A percentile compares a stretch with the other conserved stretches of the same genome.
Evolutionary conservation across 176 grass and related monocot species (phyloP).

Genomic region (Cenchrus americanus): DNA sequence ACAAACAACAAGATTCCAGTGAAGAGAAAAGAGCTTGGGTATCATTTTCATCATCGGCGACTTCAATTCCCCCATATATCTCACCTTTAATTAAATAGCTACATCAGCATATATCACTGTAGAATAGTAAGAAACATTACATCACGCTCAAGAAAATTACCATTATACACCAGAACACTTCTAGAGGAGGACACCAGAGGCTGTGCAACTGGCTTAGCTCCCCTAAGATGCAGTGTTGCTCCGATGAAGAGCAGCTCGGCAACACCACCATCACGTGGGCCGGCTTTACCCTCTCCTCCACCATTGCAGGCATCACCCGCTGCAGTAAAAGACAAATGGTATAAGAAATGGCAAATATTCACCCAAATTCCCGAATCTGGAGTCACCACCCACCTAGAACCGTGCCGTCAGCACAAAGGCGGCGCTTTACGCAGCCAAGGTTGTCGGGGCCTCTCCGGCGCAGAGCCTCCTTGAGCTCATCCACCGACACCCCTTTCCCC

Average conservation of each 20-base stretch:
- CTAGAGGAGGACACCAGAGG: slow-evolving; percentile 55
- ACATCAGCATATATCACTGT: neutral
- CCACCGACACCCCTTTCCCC: slow-evolving; percentile 48
- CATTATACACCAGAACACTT: slow-evolving; percentile 89
- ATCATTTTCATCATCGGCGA: slow-evolving; percentile 67
- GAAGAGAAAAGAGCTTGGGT: slow-evolving; percentile 62
- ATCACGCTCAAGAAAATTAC: slow-evolving; percentile 43
- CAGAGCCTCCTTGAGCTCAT: slow-evolving; percentile 70
- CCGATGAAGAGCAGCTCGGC: slow-evolving; percentile 68
- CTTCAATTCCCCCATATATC: slow-evolving; percentile 81
- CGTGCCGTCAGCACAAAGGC: slow-evolving; percentile 35
- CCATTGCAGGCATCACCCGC: neutral
- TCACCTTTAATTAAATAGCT: slow-evolving; percentile 55
- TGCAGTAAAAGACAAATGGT: neutral
- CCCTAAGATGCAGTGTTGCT: slow-evolving; percentile 81
- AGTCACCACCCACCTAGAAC: slow-evolving; percentile 37
- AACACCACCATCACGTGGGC: neutral
- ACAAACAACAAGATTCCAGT: slow-evolving; percentile 67
- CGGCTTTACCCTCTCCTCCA: neutral
- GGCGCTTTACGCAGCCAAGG: slow-evolving; percentile 57
- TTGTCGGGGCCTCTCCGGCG: slow-evolving; percentile 66
- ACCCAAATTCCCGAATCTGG: neutral
- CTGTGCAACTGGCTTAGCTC: slow-evolving; percentile 62
- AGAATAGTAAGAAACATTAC: too few relatives aligned
- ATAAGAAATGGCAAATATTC: slow-evolving; percentile 5